phyloP scores from a whole-genome alignment of 2,329 filamentous ascomycete species.

The Nemania sp. region DNA sequence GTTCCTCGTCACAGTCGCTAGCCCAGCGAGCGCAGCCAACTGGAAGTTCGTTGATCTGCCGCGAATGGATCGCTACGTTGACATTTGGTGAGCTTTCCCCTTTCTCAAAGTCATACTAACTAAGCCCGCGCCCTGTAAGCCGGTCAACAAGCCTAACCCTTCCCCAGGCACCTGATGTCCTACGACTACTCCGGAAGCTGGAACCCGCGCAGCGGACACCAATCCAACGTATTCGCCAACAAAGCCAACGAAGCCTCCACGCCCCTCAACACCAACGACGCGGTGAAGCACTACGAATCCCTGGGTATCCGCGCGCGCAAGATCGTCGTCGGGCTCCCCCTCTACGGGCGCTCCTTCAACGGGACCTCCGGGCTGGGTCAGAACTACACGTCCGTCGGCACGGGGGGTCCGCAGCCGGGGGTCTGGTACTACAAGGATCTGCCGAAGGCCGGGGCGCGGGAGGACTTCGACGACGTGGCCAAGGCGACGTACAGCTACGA shows the following conservation, averaged over 20 bases:
- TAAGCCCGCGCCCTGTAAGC: not conserved
- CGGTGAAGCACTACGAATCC: conserved; percentile 71
- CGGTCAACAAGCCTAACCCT: conserved; percentile 9
- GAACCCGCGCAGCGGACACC: conserved; percentile 72
- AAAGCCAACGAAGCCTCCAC: conserved; percentile 66
- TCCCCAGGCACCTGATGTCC: conserved; percentile 68
- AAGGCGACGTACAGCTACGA: conserved; percentile 81
- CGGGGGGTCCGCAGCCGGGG: conserved; percentile 68
- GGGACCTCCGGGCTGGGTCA: conserved; percentile 75
- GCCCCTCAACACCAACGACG: conserved; percentile 75
- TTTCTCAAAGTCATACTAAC: no score
- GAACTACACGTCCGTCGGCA: conserved; percentile 72
- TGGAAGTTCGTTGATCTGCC: conserved; percentile 63
- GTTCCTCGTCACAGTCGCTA: conserved; percentile 65
- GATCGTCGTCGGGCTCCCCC: conserved; percentile 79
- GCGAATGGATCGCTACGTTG: conserved; percentile 68
- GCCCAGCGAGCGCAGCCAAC: conserved; percentile 61
- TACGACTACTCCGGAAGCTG: conserved; percentile 79
- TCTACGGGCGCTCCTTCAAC: conserved; percentile 83
- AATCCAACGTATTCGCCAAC: conserved; percentile 75
- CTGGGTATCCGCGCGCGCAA: conserved; percentile 71
- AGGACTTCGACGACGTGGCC: conserved; percentile 67
- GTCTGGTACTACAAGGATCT: conserved; percentile 75
- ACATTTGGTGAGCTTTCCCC: conserved; percentile 60
- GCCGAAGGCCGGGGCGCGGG: conserved; percentile 68